Base-by-base conservation (phyloP, 805 yeast genomes). In the Maudiozyma bulderi region DNA sequence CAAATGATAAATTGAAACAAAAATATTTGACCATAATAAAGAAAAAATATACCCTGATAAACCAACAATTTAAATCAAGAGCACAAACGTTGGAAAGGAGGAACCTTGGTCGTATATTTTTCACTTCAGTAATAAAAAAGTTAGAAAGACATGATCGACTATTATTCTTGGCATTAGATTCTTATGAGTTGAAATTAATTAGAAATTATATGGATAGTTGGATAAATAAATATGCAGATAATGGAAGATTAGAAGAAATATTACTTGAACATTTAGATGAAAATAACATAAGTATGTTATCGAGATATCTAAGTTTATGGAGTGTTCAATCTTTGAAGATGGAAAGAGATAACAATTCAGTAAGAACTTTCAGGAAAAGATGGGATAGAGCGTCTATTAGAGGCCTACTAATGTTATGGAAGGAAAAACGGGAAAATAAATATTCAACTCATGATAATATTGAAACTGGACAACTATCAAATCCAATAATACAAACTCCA, bases 301-400 rank as follows among this genome's bases (percentile, higher is more conserved):
- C 62, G 30, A 57, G 57, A 42, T 55, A 54, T 47, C 46, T 68
- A 51, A 68, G 66, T 42, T 10, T 48, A 6, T 70, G 74, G 73
- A 63, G 64, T 29, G 52, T 70, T 51, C 57, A 59, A 43, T 51
- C 57, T 32, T 52, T 70, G 49, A 70, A 68, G 50, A 51, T 57
- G 2, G 57, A 59, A 35, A 62, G 70, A 48, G 69, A 69, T 49
- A 58, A 65, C 30, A 71, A 67, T 48, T 58, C 62, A 1, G 60
- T 68, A 2, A 58, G 54, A 5, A 54, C 54, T 11, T 69, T 70
- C 51, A 55, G 63, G 40, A 55, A 52, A n/a, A 57, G 75, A 46
- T 71, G 74, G 74, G 58, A 64, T 47, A 60, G 74, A 43, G 74
- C 74, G 1, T 65, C 57, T 29, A 49, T 68, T 29, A 54, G 74